These are phyloP conservation scores for Ramaria sp. DNA, from an alignment of 768 basidiomycete species.

Conservation along the genomic window DNA sequence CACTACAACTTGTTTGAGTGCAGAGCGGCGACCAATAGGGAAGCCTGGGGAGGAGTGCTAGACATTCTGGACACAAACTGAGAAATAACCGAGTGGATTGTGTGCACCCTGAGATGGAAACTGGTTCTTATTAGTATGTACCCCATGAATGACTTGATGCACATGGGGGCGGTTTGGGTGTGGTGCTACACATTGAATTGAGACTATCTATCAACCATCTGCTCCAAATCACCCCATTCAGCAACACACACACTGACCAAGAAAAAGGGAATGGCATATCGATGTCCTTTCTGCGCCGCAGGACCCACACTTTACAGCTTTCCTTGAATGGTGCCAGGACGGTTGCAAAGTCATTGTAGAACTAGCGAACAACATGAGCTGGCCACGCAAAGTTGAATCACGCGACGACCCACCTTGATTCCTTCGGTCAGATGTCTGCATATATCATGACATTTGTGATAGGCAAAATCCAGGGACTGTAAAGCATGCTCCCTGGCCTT, in stretches of 20 bases:
- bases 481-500: conserved; percentile 76
- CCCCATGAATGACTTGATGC: too few species aligned
- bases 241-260: background rate
- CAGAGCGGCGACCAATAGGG: too few species aligned
- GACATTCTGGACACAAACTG: background rate
- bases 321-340: conserved; percentile 69
- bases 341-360: conserved; percentile 78
- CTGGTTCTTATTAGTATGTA: too few species aligned
- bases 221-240: background rate
- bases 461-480: conserved; percentile 74
- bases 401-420: conserved; percentile 44
- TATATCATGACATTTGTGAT: conserved; percentile 83
- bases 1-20: too few species aligned
- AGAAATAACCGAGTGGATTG: too few species aligned
- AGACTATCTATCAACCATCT: conserved; percentile 5
- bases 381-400: background rate
- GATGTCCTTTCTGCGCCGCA: conserved; percentile 59
- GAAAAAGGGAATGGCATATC: conserved; percentile 34
- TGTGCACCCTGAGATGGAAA: too few species aligned
- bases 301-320: conserved; percentile 65
- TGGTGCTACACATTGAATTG: too few species aligned
- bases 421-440: conserved; percentile 81
- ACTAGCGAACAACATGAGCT: conserved; percentile 32
- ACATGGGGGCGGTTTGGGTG: too few species aligned
- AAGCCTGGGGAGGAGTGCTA: too few species aligned